Evolutionary conservation across 169 alveolate genomes (phyloP).

Genomic region (Toxoplasma gondii): DNA sequence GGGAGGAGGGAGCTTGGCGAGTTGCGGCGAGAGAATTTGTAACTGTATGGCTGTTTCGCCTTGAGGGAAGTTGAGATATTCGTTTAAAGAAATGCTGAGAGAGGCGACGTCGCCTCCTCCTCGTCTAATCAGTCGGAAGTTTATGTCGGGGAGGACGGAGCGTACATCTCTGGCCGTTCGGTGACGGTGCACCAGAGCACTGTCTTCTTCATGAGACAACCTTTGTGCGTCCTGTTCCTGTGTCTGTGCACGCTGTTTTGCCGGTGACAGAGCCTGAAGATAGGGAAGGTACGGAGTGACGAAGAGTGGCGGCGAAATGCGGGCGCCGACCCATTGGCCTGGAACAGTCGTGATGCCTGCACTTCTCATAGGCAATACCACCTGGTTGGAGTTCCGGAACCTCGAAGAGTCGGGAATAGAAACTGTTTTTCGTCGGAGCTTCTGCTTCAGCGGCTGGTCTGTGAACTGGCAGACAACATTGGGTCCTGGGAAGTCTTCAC

Average conservation of each 20-base stretch:
- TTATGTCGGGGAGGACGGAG: conserved; percentile 46
- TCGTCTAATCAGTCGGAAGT: conserved; percentile 47
- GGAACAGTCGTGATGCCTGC: conserved; percentile 46
- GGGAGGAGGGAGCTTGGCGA: conserved; percentile 56
- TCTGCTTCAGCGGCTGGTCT: conserved; percentile 2
- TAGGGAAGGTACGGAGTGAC: conserved; percentile 60
- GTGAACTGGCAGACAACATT: conserved; percentile 45
- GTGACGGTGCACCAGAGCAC: neutral
- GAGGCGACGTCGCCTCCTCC: conserved; percentile 55
- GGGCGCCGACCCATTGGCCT: conserved; percentile 63
- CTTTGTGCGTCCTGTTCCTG: neutral
- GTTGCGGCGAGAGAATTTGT: conserved; percentile 46
- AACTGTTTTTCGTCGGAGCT: neutral
- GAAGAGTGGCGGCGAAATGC: conserved; percentile 41
- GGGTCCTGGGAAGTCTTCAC: conserved; percentile 52
- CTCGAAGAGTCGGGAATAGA: neutral
- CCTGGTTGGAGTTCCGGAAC: neutral
- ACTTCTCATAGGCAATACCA: neutral
- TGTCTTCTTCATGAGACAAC: neutral
- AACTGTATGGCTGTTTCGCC: conserved; percentile 41
- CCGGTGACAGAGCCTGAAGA: conserved; percentile 1
- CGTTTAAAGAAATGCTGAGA: conserved; percentile 43
- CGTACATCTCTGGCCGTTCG: neutral
- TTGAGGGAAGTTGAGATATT: conserved; percentile 49
- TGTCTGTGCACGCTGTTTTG: neutral